Percentiles rank a stretch among this genome's conserved stretches.
Conservation (phyloP, 345 rosid genomes). For the Linum trigynum region DNA sequence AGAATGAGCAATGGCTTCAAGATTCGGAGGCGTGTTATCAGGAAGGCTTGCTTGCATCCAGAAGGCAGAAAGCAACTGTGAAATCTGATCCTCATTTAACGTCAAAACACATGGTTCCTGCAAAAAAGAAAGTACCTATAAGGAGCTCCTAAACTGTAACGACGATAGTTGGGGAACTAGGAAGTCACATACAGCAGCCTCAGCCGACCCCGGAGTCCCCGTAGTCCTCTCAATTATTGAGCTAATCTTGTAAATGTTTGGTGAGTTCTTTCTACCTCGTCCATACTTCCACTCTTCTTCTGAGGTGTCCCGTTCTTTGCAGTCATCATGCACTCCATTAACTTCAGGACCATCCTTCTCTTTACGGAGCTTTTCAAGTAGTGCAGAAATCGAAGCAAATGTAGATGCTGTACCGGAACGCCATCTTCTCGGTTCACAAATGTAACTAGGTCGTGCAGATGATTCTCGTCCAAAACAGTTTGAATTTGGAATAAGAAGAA, state of each 20-base stretch:
- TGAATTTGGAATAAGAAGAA: conserved; percentile 64
- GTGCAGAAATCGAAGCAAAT: conserved; percentile 57
- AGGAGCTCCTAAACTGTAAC: background rate
- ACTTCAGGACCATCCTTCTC: conserved; percentile 52
- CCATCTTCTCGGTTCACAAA: conserved; percentile 58
- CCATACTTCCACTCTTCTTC: conserved; percentile 50
- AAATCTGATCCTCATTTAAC: conserved; percentile 79
- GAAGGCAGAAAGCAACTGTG: conserved; percentile 75
- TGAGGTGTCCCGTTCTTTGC: conserved; percentile 28
- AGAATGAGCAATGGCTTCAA: conserved; percentile 93
- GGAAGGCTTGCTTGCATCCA: conserved; percentile 77
- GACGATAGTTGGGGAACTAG: background rate
- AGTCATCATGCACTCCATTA: conserved; percentile 32
- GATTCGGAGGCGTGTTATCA: conserved; percentile 68
- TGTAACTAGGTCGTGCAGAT: conserved; percentile 46
- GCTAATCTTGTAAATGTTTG: conserved; percentile 54
- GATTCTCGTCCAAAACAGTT: conserved; percentile 39
- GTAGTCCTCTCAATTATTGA: conserved; percentile 58
- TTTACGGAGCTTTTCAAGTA: conserved; percentile 75
- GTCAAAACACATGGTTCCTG: conserved; percentile 68
- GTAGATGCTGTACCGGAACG: conserved; percentile 55
- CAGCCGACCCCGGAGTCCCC: conserved; percentile 36
- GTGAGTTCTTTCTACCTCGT: conserved; percentile 38
- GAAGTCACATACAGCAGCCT: conserved; percentile 33
- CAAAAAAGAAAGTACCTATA: conserved; percentile 9